Base-by-base conservation (phyloP, 2,329 filamentous ascomycete genomes). In the Colletotrichum sidae region DNA sequence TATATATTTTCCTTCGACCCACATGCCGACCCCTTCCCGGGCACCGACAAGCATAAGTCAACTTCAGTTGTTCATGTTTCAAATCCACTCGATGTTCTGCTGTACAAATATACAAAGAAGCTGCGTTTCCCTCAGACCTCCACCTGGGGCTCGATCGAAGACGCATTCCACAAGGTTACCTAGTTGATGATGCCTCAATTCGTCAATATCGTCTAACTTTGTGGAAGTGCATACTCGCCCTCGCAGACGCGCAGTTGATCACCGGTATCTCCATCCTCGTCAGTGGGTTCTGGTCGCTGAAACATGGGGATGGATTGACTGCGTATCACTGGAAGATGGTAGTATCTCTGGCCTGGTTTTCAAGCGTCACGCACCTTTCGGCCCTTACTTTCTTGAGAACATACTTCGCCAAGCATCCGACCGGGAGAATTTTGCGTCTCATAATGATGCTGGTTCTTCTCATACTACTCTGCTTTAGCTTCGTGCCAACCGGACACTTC, bases 301-400 rank as follows among this genome's bases (percentile, higher is more conserved):
- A n/a, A 9, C 35, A 62, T 8, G 50, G n/a, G 2, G 2, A 6
- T 17, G 60, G 59, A 6, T 11, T 62, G 13, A 45, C n/a, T 6
- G 52, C 52, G 1, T 62, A 57, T 41, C 60, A 62, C 8, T 62
- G 41, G 53, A 38, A 57, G 12, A 57, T 57, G 52, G 46, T 57
- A 0, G 13, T 62, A 2, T 57, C 39, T 39, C 15, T 62, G 0
- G 60, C 60, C 1, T 57, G 53, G 60, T 57, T 62, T 5, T 62
- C 52, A 2, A 55, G 39, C 5, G 33, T 56, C 2, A 51, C 59
- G 15, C 39, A 62, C 17, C 9, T 62, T 2, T 58, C 60, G 3
- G 54, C 60, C 0, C 54, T 63, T 8, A 42, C 60, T 2, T 58
- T 58, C 12, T 34, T 53, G 3, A 8, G 60, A 2, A 7, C 13